Evolutionary conservation across 78 protist species (phyloP), one percentile per base, ranked within the genome.

Genomic region (Polysphondylium violaceum): DNA sequence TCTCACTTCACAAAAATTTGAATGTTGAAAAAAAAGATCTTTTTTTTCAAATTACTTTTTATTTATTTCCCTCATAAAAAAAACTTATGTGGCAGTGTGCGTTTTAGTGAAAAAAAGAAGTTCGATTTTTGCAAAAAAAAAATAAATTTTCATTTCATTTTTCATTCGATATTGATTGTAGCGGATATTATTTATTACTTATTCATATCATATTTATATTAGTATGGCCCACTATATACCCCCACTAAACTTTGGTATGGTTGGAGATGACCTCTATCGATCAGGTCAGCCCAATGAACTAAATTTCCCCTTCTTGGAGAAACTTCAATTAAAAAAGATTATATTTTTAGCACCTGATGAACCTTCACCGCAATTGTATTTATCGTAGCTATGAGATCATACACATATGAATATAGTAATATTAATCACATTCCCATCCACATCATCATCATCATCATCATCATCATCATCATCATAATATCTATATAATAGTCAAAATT

Each of bases 251-350:
- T 97, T 97, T 61, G 97, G 98, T 27, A 53, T 89, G 71, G 97
- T 97, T 17, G 96, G 97, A 86, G 98, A 95, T 76, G 95, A 92
- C 38, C 33, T 98, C 47, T 97, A 95, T 68, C 78, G 99, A 3
- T 77, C 94, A 1, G 99, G 98, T 21, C 88, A 73, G 85, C 99
- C 99, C 25, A 79, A 60, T 40, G 95, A 93, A 73, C 85, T 95
- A 21, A 96, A 96, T 50, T 97, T 96, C 11, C 98, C 99, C 2
- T 97, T 97, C 60, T 87, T 98, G 3, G 99, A 96, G 64, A 90
- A 90, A 47, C 87, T 98, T 51, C 65, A 68, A 25, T 56, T 97
- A 69, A 93, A 88, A 50, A 94, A 56, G 68, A 61, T 95, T 61
- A 87, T 98, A 40, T 96, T 64, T 51, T 74, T 98, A 8, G 96